phyloP scores from a whole-genome alignment of 148 eudicot genomes.

The Dysphania ambrosioides region DNA sequence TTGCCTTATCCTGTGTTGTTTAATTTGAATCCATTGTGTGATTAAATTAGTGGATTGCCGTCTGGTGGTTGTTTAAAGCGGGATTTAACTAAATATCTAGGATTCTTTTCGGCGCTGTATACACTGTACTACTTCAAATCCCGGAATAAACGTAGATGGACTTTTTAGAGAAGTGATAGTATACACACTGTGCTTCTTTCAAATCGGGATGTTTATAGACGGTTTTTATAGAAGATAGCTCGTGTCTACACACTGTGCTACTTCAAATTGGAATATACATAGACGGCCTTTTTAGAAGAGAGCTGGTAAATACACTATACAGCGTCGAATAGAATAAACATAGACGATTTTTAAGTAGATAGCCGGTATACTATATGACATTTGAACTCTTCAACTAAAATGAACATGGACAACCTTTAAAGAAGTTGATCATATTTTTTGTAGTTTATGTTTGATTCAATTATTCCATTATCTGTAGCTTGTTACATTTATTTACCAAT shows the following conservation, averaged over 20 bases:
- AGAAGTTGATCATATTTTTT: background rate
- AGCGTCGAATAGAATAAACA: background rate
- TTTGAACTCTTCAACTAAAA: background rate
- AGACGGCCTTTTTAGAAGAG: background rate
- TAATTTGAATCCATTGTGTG: background rate
- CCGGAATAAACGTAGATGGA: background rate
- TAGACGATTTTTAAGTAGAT: background rate
- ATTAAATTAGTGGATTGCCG: background rate
- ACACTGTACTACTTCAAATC: background rate
- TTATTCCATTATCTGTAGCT: background rate
- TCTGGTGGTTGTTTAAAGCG: background rate
- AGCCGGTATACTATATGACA: background rate
- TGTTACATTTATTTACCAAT: background rate
- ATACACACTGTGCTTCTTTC: background rate
- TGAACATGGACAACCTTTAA: background rate
- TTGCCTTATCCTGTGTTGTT: background rate
- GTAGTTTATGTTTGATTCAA: background rate
- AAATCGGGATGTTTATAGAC: background rate
- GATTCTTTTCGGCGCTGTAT: constrained; percentile 1
- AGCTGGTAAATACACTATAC: background rate
- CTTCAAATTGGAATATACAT: background rate
- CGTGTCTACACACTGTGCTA: background rate
- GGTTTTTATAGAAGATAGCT: background rate
- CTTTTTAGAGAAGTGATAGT: background rate
- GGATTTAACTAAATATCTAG: background rate